phyloP scores from a whole-genome alignment of 2,329 filamentous ascomycete species.

The Fusarium praegraminearum region DNA sequence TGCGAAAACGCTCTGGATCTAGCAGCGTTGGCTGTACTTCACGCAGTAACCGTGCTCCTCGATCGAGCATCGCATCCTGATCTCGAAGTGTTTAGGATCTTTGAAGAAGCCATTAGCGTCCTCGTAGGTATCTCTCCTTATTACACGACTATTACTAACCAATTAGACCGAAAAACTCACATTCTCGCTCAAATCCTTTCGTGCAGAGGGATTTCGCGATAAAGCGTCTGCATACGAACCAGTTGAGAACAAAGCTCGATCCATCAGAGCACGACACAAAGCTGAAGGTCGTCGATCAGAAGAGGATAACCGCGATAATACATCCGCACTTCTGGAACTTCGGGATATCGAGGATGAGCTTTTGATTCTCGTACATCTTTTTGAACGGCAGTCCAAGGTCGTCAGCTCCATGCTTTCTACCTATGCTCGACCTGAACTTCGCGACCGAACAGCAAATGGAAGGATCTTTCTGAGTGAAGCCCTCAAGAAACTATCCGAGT shows the following conservation, averaged over 20 bases:
- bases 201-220: slow-evolving; percentile 66
- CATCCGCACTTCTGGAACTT: slow-evolving; percentile 71
- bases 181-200: slow-evolving; percentile 70
- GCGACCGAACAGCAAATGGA: slow-evolving; percentile 59
- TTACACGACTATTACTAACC: fast-evolving
- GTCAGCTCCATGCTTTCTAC: slow-evolving; percentile 61
- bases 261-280: slow-evolving; percentile 55
- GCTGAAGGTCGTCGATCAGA: slow-evolving; percentile 61
- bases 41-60: slow-evolving; percentile 71
- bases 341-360: slow-evolving; percentile 75
- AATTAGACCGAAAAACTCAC: slow-evolving; percentile 71
- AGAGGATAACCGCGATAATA: slow-evolving; percentile 70
- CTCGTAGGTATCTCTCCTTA: slow-evolving; percentile 56
- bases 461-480: slow-evolving; percentile 66
- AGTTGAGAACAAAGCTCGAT: slow-evolving; percentile 56
- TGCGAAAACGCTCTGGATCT: slow-evolving; percentile 73
- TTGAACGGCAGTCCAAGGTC: slow-evolving; percentile 66
- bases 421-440: slow-evolving; percentile 58
- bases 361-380: slow-evolving; percentile 66
- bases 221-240: slow-evolving; percentile 56
- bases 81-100: slow-evolving; percentile 72
- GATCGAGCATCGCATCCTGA: slow-evolving; percentile 71
- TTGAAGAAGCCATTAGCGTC: slow-evolving; percentile 74
- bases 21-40: slow-evolving; percentile 70
- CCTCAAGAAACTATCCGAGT: slow-evolving; percentile 65